Conservation (phyloP, 2,329 filamentous ascomycete genomes). For the Aspergillus niger region DNA sequence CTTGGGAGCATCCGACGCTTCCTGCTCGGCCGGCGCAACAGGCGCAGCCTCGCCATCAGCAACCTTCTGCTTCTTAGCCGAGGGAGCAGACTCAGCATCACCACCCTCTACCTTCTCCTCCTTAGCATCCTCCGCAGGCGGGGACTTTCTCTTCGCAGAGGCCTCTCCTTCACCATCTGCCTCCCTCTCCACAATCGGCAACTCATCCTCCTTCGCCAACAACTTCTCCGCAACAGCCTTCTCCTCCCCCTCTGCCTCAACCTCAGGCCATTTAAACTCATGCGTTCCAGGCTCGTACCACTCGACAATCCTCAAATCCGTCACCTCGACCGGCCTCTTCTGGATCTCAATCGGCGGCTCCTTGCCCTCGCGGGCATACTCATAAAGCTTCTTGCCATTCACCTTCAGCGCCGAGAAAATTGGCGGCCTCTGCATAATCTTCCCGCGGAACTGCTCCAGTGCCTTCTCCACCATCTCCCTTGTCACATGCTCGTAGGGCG, state of each 20-base stretch:
- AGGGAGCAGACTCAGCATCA: slow-evolving; percentile 29
- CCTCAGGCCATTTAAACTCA: slow-evolving; percentile 69
- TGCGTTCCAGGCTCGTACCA: slow-evolving; percentile 83
- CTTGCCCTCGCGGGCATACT: slow-evolving; percentile 90
- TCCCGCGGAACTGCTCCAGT: slow-evolving; percentile 73
- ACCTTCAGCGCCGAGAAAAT: slow-evolving; percentile 92
- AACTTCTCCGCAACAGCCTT: slow-evolving; percentile 66
- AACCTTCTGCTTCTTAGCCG: slow-evolving; percentile 36
- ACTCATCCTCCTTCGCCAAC: slow-evolving; percentile 42
- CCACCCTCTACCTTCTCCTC: slow-evolving; percentile 15
- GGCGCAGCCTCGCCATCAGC: slow-evolving; percentile 26
- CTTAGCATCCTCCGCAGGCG: slow-evolving; percentile 29
- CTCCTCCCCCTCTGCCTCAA: too few species aligned
- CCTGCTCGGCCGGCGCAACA: slow-evolving; percentile 7
- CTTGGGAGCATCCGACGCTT: neutral
- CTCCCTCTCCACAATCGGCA: slow-evolving; percentile 28
- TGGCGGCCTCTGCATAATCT: slow-evolving; percentile 85
- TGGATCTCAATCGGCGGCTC: slow-evolving; percentile 83
- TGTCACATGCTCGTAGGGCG: slow-evolving; percentile 79
- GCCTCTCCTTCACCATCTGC: slow-evolving; percentile 32
- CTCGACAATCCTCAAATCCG: slow-evolving; percentile 76
- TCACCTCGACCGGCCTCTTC: slow-evolving; percentile 74
- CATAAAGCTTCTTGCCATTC: slow-evolving; percentile 90
- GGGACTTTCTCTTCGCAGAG: slow-evolving; percentile 27
- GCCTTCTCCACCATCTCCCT: slow-evolving; percentile 75